Evolutionary conservation across 179 eudicot species (phyloP), one percentile per base, ranked within the genome.

Genomic region (Silene coronaria): DNA sequence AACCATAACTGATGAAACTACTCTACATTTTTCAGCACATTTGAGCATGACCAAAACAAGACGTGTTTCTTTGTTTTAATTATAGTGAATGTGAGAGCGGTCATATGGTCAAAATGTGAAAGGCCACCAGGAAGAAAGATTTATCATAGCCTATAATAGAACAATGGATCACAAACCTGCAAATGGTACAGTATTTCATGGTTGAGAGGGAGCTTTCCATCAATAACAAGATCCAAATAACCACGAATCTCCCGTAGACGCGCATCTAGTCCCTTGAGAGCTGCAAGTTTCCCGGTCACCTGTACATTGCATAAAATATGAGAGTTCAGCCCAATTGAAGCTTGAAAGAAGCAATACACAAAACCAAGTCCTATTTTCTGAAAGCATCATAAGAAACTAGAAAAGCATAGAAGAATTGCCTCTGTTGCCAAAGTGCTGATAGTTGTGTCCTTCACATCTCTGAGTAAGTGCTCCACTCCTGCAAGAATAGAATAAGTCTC

Each of bases 391-490:
- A 61, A n/a, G n/a, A n/a, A 76, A 67, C 46, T 27, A 64, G 68
- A 64, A 9, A 77, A 28, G 57, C 4, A 9, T 28, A 19, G 12
- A 38, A 71, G 71, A 34, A 24, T 34, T 59, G 89, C 98, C 98
- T 93, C 97, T 6, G 97, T 91, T 48, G 98, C 97, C 64, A 93
- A 89, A 60, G 98, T 93, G 77, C 98, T 91, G 76, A 91, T 89
- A 28, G 96, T 93, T 32, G 98, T 91, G 79, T 91, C 98, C 82
- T 89, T 93, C 86, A 93, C 98, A 77, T 93, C 98, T 82, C 98
- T 93, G 30, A 93, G 87, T 87, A 93, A 87, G 89, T 93, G 98
- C 77, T 93, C 98, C 76, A 93, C 97, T 22, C 98, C 98, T 93
- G 79, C 60, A 80, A 64, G 60, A 62, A 71, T 60, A 70, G 6